A percentile compares a stretch with the other conserved stretches of the same genome.
These are phyloP conservation scores for Kazachstania martiniae DNA, from an alignment of 805 yeast species.

Conservation along the genomic window DNA sequence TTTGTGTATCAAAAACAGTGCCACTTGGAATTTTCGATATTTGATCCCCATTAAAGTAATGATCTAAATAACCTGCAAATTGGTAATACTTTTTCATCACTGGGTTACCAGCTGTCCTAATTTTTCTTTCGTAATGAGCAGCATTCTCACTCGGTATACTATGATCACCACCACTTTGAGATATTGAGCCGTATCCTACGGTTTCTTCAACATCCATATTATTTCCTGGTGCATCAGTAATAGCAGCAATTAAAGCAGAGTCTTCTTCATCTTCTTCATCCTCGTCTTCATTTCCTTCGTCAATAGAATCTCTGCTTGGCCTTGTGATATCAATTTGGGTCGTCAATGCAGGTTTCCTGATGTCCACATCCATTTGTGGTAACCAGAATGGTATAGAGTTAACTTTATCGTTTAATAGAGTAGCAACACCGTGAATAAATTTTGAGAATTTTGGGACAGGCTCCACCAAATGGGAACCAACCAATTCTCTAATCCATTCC, in stretches of 20 bases:
- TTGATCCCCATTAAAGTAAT: conserved; percentile 42
- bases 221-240: conserved; percentile 37
- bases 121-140: conserved; percentile 20
- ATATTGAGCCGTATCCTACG: conserved; percentile 38
- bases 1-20: conserved; percentile 46
- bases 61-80: conserved; percentile 24
- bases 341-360: conserved; percentile 64
- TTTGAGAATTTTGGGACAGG: conserved; percentile 97
- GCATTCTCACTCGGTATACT: conserved; percentile 21
- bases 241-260: conserved; percentile 20
- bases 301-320: conserved; percentile 16
- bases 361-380: conserved; percentile 94
- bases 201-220: conserved; percentile 63
- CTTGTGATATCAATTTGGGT: conserved; percentile 35
- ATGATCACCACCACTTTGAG: conserved; percentile 3
- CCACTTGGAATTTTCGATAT: conserved; percentile 50
- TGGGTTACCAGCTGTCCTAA: conserved; percentile 12
- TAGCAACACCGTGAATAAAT: conserved; percentile 92
- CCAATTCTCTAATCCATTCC: conserved; percentile 89
- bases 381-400: conserved; percentile 90
- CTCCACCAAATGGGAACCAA: conserved; percentile 86
- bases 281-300: conserved; percentile 20
- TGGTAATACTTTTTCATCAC: conserved; percentile 15
- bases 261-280: conserved; percentile 29
- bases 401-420: conserved; percentile 76